Conservation (phyloP, 2,329 filamentous ascomycete genomes). For the Colletotrichum gloeosporioides region DNA sequence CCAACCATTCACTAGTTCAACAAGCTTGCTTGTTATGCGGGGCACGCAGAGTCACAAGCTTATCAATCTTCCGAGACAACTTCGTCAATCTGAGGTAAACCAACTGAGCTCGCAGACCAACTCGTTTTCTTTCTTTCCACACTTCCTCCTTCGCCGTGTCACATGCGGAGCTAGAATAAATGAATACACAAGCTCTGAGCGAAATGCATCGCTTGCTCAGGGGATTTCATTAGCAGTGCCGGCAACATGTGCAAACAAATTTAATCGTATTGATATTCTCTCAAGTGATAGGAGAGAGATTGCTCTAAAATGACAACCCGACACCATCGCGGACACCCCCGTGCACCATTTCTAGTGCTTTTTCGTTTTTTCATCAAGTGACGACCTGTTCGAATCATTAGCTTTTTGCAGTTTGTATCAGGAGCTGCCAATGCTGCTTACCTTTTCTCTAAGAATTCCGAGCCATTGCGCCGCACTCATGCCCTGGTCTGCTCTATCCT, state of each 20-base stretch:
- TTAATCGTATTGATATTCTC: conserved; percentile 1
- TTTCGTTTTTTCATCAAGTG: not conserved
- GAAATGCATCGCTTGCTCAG: too few relatives aligned
- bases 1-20: not conserved
- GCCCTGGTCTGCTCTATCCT: conserved; percentile 93
- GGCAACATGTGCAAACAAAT: not conserved
- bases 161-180: not conserved
- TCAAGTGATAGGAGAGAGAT: not conserved
- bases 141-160: not conserved
- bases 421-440: conserved; percentile 42
- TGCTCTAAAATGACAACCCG: conserved; percentile 2
- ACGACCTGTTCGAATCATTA: not conserved
- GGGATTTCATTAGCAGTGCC: not conserved
- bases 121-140: not conserved
- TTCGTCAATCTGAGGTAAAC: not conserved
- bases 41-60: not conserved
- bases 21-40: not conserved
- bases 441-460: conserved; percentile 92
- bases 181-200: not conserved
- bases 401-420: not conserved
- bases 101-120: not conserved
- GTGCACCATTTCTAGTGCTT: not conserved
- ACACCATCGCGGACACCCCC: not conserved
- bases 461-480: conserved; percentile 95
- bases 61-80: not conserved